A percentile compares a stretch with the other conserved stretches of the same genome.
These are phyloP conservation scores for Boehmeria nivea DNA, from an alignment of 306 rosid genomes.

Conservation along the genomic window DNA sequence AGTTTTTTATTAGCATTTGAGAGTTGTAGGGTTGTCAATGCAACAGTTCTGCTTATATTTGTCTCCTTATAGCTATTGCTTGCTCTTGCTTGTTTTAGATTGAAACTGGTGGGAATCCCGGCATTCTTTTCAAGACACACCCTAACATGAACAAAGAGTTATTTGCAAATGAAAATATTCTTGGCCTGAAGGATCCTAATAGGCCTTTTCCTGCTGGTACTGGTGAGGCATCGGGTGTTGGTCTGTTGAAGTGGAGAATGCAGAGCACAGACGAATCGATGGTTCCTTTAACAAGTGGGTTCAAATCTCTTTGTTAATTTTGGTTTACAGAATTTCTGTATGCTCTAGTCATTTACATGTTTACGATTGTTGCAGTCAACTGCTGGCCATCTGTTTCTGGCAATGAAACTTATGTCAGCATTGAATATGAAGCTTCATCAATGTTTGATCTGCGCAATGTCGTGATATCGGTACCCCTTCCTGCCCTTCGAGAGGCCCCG, in stretches of 20 bases:
- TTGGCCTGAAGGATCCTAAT: conserved; percentile 71
- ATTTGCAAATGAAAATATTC: conserved; percentile 62
- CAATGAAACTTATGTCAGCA: conserved; percentile 88
- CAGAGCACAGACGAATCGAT: conserved; percentile 76
- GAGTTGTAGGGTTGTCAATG: no score
- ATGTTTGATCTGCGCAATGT: conserved; percentile 75
- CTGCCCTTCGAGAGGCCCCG: conserved; percentile 93
- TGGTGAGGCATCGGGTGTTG: conserved; percentile 78
- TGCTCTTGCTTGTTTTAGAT: conserved; percentile 36
- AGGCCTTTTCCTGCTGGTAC: conserved; percentile 90
- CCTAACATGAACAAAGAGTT: conserved; percentile 96
- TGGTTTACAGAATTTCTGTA: conserved; percentile 8
- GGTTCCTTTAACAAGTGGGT: conserved; percentile 77
- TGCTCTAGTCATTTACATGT: conserved; percentile 16
- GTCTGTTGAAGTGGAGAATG: conserved; percentile 89
- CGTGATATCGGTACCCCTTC: conserved; percentile 84
- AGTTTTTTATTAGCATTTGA: neutral
- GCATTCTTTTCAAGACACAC: conserved; percentile 89
- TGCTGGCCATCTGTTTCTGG: conserved; percentile 99
- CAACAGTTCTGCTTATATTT: no score
- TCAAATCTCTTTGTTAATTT: conserved; percentile 8
- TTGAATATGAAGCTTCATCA: conserved; percentile 91
- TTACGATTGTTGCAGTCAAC: conserved; percentile 62
- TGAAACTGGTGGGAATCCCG: conserved; percentile 75
- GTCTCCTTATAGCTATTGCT: no score